Evolutionary conservation across 129 eudicot species (phyloP), one percentile per base, ranked within the genome.

Genomic region (Lactuca saligna): DNA sequence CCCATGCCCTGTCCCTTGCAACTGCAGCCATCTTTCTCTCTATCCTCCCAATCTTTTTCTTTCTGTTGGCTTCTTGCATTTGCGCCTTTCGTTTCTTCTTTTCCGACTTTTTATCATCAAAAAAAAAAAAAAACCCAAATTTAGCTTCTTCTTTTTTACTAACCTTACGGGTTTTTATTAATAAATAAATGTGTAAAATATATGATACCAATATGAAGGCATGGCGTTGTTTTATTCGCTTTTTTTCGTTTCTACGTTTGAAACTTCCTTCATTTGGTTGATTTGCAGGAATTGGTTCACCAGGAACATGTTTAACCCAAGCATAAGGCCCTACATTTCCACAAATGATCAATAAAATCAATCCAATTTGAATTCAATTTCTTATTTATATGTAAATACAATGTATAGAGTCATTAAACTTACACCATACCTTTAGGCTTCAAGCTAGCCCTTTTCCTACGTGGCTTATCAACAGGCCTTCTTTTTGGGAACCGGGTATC

Each of bases 1-100:
- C 87, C 99, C 97, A 93, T 9, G 91, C 99, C 73, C 97, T 87
- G 9, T 93, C 99, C 67, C 99, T 89, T 15, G 97, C 99, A 68
- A 89, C 99, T 42, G 97, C 95, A 62, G 95, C 95, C 97, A 93
- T 93, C 81, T 89, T 89, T 6, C 93, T 81, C 83, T 93, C 97
- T 55, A 89, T 87, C 80, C 84, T 83, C 63, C 78, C 67, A 41
- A 71, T 77, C 38, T 54, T 68, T 71, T 93, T 93, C 84, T 83
- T 93, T 79, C 79, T 58, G 49, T 85, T 93, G 8, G 95, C 99
- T 80, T 85, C 92, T 53, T 93, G 97, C 82, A 87, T 14, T 71
- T 80, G 77, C 53, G 77, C 91, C 78, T 80, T 84, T 25, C 96
- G 88, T 71, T 88, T 91, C 93, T 80, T 89, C 79, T 82, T 89